Evolutionary conservation across 1,284 basidiomycete species (phyloP).

Genomic region (Cryptococcus floricola): DNA sequence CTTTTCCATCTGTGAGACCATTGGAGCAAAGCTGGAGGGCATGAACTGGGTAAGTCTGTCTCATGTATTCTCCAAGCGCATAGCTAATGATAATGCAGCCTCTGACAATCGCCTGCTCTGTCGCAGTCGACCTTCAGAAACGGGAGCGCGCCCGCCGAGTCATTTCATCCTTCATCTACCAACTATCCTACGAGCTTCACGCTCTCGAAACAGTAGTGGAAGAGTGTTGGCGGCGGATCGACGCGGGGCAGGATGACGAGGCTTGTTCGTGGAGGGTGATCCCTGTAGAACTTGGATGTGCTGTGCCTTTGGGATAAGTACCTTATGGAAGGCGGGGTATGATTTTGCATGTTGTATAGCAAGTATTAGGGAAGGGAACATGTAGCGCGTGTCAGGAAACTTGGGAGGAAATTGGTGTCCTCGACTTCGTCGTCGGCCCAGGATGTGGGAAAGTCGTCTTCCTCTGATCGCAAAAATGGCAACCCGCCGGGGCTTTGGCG

Average conservation of each 20-base stretch:
- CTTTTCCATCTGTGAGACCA: conserved; percentile 31
- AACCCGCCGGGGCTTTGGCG: no score
- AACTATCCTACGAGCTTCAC: conserved; percentile 40
- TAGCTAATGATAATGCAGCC: conserved; percentile 7
- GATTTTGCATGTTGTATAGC: no score
- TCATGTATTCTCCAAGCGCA: no score
- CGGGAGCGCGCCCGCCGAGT: conserved; percentile 27
- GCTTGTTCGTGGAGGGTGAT: conserved; percentile 38
- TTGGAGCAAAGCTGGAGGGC: conserved; percentile 42
- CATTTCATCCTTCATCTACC: conserved; percentile 36
- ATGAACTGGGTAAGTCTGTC: conserved; percentile 35
- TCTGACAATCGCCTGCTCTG: conserved; percentile 30
- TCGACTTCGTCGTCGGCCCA: no score
- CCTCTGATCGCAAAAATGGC: no score
- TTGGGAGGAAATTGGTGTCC: no score
- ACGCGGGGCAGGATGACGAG: conserved; percentile 36
- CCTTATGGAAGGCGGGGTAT: no score
- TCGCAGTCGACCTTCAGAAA: conserved; percentile 16
- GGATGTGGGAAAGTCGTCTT: no score
- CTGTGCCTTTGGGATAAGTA: conserved; percentile 24
- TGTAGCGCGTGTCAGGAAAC: no score
- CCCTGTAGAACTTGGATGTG: conserved; percentile 32
- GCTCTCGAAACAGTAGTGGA: conserved; percentile 29
- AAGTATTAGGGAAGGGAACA: no score
- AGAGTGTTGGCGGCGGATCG: conserved; percentile 40